Base-by-base conservation (phyloP, 1,284 basidiomycete species). In the Ganoderma sp. region DNA sequence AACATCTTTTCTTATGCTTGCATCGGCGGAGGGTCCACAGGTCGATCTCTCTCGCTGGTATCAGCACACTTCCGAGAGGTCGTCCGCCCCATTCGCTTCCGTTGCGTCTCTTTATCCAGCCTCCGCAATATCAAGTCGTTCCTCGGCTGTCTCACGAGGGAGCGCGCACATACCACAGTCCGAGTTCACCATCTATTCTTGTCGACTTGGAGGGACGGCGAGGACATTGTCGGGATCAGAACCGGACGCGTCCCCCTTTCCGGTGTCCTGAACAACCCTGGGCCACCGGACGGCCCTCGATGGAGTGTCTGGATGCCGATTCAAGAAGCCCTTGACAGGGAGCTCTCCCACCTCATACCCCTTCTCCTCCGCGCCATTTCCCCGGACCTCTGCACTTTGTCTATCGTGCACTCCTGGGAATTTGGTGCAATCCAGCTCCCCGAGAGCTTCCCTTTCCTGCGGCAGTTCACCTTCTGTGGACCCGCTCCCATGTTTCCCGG, bases 21-120 rank as follows among this genome's bases (percentile, higher is more conserved):
- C 19, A 65, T 63, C 2, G 68, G 70, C 39, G 67, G 69, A n/a
- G 68, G 71, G 10, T 50, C 41, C 61, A 70, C 71, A 4, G 71
- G 66, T n/a, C 65, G 71, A 19, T 65, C 71, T 15, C 61, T 70
- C 37, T 63, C 63, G 6, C 63, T 67, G n/a, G 62, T 66, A 7
- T 70, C 71, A 10, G 56, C 19, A 12, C 28, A 22, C 48, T 10
- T 67, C 52, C 65, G 42, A 37, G 45, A 65, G 3, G 64, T 45
- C 2, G 67, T 45, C 9, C 63, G 65, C 17, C 17, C 63, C 7
- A 28, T 58, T 17, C 68, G 67, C 39, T 68, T 68, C 34, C 59
- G 61, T 56, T 52, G 62, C 58, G 57, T 69, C 10, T 32, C 63
- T 19, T 32, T 72, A 15, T 22, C 57, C 15, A 41, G 63, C 34